These are phyloP conservation scores for Podosphaera aphanis DNA, from an alignment of 2,329 filamentous ascomycete species.

Conservation along the genomic window DNA sequence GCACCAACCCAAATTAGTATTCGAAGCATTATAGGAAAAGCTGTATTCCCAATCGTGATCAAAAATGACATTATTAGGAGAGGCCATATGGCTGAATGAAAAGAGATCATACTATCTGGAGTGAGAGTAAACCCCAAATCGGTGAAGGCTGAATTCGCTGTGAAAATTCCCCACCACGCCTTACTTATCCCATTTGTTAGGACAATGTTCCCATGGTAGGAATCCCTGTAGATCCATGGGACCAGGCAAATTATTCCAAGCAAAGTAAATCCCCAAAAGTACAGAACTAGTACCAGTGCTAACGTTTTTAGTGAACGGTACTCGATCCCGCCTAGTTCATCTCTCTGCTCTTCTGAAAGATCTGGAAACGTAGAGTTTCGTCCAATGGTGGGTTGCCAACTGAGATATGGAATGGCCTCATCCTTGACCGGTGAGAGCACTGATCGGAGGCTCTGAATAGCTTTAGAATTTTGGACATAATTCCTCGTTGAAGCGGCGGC, in stretches of 20 bases:
- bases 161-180: conserved; percentile 86
- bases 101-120: conserved; percentile 81
- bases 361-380: conserved; percentile 85
- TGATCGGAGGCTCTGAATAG: conserved; percentile 30
- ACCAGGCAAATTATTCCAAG: conserved; percentile 50
- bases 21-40: conserved; percentile 81
- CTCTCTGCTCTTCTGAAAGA: conserved; percentile 69
- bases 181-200: conserved; percentile 34
- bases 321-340: conserved; percentile 89
- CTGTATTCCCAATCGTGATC: conserved; percentile 86
- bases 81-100: conserved; percentile 52
- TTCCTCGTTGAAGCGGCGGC: conserved; percentile 13
- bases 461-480: conserved; percentile 18
- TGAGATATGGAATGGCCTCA: conserved; percentile 65
- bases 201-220: conserved; percentile 42
- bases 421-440: conserved; percentile 21
- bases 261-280: conserved; percentile 66
- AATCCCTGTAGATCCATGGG: conserved; percentile 53
- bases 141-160: conserved; percentile 69
- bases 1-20: conserved; percentile 74
- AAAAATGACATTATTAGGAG: conserved; percentile 62
- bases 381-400: conserved; percentile 76
- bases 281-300: conserved; percentile 50
- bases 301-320: conserved; percentile 80
- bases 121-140: conserved; percentile 88